Evolutionary conservation across 2,329 filamentous ascomycete species (phyloP).

Genomic region (Amauroascus verrucosus): DNA sequence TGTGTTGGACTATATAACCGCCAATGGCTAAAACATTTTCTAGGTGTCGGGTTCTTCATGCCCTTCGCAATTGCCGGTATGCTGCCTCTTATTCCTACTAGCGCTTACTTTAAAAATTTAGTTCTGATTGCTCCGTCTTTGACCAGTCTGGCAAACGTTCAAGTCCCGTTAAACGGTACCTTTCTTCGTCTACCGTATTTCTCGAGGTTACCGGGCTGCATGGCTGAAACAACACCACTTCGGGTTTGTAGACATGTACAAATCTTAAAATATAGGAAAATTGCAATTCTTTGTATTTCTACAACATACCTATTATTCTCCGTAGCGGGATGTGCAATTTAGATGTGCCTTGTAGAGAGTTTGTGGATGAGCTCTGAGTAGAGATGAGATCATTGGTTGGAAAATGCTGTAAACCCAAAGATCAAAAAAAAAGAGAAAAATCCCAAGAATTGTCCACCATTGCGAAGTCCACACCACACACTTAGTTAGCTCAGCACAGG

Average conservation of each 20-base stretch:
- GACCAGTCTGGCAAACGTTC: conserved; percentile 55
- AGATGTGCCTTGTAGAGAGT: not conserved
- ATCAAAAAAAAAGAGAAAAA: conserved; percentile 1
- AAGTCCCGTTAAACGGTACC: conserved; percentile 43
- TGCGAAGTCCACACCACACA: not conserved
- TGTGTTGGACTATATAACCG: conserved; percentile 1
- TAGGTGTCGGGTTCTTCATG: conserved; percentile 48
- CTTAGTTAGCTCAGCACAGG: too few relatives aligned
- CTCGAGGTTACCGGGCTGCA: not conserved
- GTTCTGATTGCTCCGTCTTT: conserved; percentile 18
- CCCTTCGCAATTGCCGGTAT: conserved; percentile 57
- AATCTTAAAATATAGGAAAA: conserved; percentile 8
- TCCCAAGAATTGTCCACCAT: not conserved
- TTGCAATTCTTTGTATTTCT: conserved; percentile 8
- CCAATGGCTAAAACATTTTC: conserved; percentile 30
- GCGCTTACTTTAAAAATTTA: not conserved
- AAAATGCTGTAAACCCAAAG: not conserved
- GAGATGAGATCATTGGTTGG: conserved; percentile 23
- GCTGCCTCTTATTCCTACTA: conserved; percentile 20
- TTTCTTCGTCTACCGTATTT: not conserved
- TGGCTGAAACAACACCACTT: conserved; percentile 1
- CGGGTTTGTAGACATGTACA: conserved; percentile 12
- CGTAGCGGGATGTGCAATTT: not conserved
- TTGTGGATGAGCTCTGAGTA: not conserved
- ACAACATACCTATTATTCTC: not conserved